phyloP scores from a whole-genome alignment of 805 yeast species.

The Kregervanrija fluxuum region DNA sequence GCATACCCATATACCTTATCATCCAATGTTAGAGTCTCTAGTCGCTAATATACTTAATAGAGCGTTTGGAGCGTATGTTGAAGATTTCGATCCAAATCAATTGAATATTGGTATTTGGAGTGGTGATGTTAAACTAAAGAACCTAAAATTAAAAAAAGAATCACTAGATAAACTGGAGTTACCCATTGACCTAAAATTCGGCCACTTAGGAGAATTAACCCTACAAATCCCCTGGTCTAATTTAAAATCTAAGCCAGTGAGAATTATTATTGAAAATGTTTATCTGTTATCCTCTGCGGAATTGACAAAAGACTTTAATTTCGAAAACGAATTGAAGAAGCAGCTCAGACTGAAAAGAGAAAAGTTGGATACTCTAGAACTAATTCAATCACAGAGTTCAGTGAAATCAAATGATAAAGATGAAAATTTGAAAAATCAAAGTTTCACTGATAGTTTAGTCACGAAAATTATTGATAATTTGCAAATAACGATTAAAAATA shows the following conservation, averaged over 20 bases:
- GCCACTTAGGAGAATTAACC: constrained; percentile 83
- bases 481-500: constrained; percentile 84
- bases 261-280: constrained; percentile 78
- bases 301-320: constrained; percentile 44
- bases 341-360: constrained; percentile 56
- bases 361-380: constrained; percentile 60
- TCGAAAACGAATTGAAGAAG: constrained; percentile 53
- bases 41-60: constrained; percentile 58
- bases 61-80: constrained; percentile 69
- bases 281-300: constrained; percentile 77
- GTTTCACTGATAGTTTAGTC: constrained; percentile 78
- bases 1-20: no score
- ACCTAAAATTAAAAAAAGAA: constrained; percentile 76
- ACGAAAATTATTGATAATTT: constrained; percentile 90
- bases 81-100: constrained; percentile 93
- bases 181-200: constrained; percentile 83
- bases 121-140: constrained; percentile 85
- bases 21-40: constrained; percentile 53
- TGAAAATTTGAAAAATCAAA: constrained; percentile 51
- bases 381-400: constrained; percentile 42
- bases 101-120: constrained; percentile 95
- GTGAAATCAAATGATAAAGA: constrained; percentile 25
- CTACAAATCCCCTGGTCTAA: constrained; percentile 97
- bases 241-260: constrained; percentile 86
- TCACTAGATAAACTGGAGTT: constrained; percentile 79